Percentiles rank a stretch among this genome's conserved stretches.
These are phyloP conservation scores for Hortiboletus campestris DNA, from an alignment of 768 basidiomycete species.

Conservation along the genomic window DNA sequence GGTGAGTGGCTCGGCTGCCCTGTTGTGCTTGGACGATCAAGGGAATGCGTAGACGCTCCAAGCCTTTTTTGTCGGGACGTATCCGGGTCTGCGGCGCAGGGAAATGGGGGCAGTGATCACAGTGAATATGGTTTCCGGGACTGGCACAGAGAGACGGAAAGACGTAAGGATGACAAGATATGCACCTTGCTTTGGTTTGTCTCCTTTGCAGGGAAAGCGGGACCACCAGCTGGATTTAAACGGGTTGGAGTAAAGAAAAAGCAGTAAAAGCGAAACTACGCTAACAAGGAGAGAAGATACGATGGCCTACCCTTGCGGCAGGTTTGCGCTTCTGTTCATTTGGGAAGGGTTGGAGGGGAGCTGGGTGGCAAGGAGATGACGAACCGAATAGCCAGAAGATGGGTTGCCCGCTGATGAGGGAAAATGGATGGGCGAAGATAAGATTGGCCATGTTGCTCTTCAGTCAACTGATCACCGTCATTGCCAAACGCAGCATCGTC, in stretches of 20 bases:
- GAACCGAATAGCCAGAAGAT: constrained; percentile 72
- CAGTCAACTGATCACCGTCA: constrained; percentile 72
- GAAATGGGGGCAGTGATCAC: constrained; percentile 15
- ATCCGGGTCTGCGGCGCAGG: constrained; percentile 21
- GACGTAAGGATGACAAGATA: constrained; percentile 33
- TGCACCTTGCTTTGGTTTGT: constrained; percentile 58
- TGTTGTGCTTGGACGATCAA: constrained; percentile 63
- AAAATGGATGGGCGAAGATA: too few relatives aligned
- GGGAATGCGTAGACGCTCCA: constrained; percentile 49
- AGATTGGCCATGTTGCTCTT: constrained; percentile 83
- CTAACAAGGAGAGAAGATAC: constrained; percentile 25
- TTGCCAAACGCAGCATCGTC: constrained; percentile 80
- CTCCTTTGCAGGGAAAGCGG: constrained; percentile 35
- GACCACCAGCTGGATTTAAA: constrained; percentile 35
- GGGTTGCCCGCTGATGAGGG: constrained; percentile 80
- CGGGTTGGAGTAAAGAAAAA: constrained; percentile 32
- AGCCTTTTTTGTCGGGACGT: constrained; percentile 18
- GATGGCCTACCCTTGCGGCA: constrained; percentile 63
- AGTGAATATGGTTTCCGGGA: constrained; percentile 19
- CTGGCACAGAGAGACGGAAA: constrained; percentile 20
- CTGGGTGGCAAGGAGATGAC: constrained; percentile 23
- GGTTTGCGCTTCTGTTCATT: constrained; percentile 68
- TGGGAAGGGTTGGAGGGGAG: constrained; percentile 26
- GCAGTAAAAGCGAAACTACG: constrained; percentile 35
- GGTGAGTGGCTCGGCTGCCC: constrained; percentile 28